phyloP scores from a whole-genome alignment of 2,329 filamentous ascomycete genomes.

The Stemphylium lycopersici region DNA sequence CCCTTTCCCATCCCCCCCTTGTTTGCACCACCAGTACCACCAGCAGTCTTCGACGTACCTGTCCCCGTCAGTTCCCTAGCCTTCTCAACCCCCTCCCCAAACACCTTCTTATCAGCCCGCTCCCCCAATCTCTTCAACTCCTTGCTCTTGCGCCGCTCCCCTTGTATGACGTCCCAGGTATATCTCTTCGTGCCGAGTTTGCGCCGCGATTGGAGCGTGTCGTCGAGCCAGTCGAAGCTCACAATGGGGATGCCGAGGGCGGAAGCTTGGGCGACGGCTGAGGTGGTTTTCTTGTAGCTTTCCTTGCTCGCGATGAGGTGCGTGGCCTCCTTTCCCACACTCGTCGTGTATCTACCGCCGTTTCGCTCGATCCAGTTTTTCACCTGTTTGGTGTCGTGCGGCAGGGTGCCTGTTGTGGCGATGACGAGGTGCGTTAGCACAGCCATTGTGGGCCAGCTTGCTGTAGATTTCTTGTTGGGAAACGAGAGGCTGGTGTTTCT shows the following conservation, averaged over 20 bases:
- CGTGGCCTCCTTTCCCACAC: conserved; percentile 65
- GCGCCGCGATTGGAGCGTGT: conserved; percentile 50
- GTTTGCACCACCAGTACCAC: too few species aligned
- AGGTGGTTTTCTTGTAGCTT: conserved; percentile 61
- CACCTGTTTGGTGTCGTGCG: conserved; percentile 59
- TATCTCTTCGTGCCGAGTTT: conserved; percentile 46
- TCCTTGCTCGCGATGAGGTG: conserved; percentile 73
- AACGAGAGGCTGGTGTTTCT: too few species aligned
- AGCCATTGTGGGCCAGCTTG: conserved; percentile 31
- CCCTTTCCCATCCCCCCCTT: conserved; percentile 17
- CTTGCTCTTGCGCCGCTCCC: conserved; percentile 43
- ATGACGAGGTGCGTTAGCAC: conserved; percentile 62
- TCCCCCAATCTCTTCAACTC: conserved; percentile 33
- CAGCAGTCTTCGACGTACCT: conserved; percentile 49
- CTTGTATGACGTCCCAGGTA: conserved; percentile 34
- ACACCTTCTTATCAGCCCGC: conserved; percentile 38
- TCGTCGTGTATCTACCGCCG: conserved; percentile 63
- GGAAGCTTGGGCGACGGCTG: conserved; percentile 36
- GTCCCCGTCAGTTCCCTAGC: conserved; percentile 40
- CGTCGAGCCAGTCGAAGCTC: conserved; percentile 55
- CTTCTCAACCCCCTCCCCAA: conserved; percentile 39
- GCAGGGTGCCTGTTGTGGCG: conserved; percentile 65
- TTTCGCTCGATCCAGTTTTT: conserved; percentile 69
- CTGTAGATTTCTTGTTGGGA: too few species aligned
- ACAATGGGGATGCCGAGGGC: conserved; percentile 43